Base-by-base conservation (phyloP, 2,329 filamentous ascomycete genomes). In the Aspergillus cejpii region DNA sequence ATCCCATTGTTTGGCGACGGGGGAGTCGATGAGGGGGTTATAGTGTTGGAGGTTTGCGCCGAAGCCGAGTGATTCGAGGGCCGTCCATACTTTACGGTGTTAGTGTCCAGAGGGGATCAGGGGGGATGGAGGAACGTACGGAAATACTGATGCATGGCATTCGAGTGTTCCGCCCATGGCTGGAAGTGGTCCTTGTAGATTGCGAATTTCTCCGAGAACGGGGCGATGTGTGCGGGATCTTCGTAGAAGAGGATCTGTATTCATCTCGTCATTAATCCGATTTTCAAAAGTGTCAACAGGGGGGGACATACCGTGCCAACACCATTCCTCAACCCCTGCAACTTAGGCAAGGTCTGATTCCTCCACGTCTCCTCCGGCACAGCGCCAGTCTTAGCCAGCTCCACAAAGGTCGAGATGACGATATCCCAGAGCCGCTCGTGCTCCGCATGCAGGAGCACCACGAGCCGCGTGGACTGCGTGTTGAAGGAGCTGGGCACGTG, bases 1-100 rank as follows among this genome's bases (percentile, higher is more conserved):
- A 45, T 76, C 76, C 85, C 87, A 95, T 56, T 80, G 72, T 50
- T 73, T 73, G 36, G 76, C 70, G 42, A 89, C 84, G 71, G 82
- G 80, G 53, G 76, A 74, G 70, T 94, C 85, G 56, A 94, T 80
- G 47, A 95, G 69, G 15, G 88, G 88, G 78, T 88, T 92, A 76
- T 94, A 94, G 74, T 95, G 89, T 76, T 95, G 89, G 42, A 95
- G 77, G 76, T 90, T 94, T 64, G 84, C 85, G 54, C 88, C 88
- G 45, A 94, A 79, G 23, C 89, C 88, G 65, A 92, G 87, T 49
- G 83, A 76, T 71, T 90, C 85, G 45, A 95, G 80, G 3, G 83
- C 85, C 14, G 83, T 83, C 89, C 89, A 95, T 55, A 88, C 67
- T 68, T 39, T 14, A n/a, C 12, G 24, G 4, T 21, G 7, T 39